Percentiles rank a stretch among this genome's conserved stretches.
phyloP scores from a whole-genome alignment of 2,329 filamentous ascomycete genomes.

The Aspergillus floridensis region DNA sequence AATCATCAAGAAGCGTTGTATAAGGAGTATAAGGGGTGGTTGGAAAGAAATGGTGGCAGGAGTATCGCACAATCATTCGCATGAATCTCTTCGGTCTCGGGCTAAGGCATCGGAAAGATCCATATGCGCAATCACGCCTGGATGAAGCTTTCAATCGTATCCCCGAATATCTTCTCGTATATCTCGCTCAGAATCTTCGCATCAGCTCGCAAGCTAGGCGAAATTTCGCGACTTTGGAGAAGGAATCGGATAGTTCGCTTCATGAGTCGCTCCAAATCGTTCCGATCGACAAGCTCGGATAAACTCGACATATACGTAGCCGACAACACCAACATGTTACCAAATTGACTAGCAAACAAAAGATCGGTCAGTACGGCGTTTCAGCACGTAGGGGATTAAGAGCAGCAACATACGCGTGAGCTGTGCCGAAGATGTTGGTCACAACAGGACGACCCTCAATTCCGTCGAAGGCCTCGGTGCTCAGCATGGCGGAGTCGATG shows the following conservation, averaged over 20 bases:
- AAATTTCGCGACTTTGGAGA: slow-evolving; percentile 64
- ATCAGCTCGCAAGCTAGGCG: slow-evolving; percentile 72
- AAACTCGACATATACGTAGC: slow-evolving; percentile 73
- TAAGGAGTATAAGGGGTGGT: no score
- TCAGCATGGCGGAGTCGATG: slow-evolving; percentile 73
- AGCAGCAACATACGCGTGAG: slow-evolving; percentile 77
- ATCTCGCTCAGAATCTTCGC: slow-evolving; percentile 66
- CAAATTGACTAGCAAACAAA: slow-evolving; percentile 72
- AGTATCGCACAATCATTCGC: not conserved
- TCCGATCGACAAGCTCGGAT: slow-evolving; percentile 54
- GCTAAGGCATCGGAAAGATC: no score
- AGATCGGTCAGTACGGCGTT: slow-evolving; percentile 22
- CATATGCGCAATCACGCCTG: not conserved
- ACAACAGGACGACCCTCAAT: slow-evolving; percentile 68
- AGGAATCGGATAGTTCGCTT: slow-evolving; percentile 75
- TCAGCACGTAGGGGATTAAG: not conserved
- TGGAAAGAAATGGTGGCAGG: not conserved
- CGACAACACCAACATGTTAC: slow-evolving; percentile 86
- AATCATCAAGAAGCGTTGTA: no score
- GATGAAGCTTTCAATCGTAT: slow-evolving; percentile 10
- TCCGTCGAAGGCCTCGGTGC: slow-evolving; percentile 77
- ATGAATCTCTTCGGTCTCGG: no score
- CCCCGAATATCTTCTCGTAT: slow-evolving; percentile 45
- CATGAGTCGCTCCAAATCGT: slow-evolving; percentile 61
- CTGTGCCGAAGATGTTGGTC: slow-evolving; percentile 94